Evolutionary conservation across 805 yeast genomes (phyloP).

Genomic region (Pichia paraexigua): DNA sequence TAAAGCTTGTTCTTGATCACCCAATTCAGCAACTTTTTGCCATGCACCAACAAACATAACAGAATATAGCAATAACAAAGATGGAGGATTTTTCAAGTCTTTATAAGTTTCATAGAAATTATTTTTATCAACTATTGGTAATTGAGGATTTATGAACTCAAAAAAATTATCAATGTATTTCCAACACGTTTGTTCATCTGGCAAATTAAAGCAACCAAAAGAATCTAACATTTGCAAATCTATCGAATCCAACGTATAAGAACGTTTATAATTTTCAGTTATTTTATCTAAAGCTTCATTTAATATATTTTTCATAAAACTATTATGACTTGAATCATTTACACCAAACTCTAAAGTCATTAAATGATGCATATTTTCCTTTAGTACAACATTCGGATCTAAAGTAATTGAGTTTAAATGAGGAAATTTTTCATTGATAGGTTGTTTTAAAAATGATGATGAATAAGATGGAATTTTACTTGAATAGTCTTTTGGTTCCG

Average conservation of each 20-base stretch:
- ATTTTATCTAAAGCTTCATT: conserved; percentile 14
- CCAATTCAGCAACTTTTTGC: conserved; percentile 44
- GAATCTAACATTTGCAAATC: conserved; percentile 58
- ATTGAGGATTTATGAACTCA: conserved; percentile 51
- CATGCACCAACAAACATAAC: conserved; percentile 63
- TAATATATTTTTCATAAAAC: conserved; percentile 22
- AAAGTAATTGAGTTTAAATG: conserved; percentile 17
- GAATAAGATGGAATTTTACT: conserved; percentile 4
- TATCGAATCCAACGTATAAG: conserved; percentile 25
- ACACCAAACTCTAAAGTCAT: conserved; percentile 9
- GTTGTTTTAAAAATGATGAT: conserved; percentile 13
- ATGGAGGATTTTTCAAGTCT: conserved; percentile 52
- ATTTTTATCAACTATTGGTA: conserved; percentile 61
- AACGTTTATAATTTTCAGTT: conserved; percentile 12
- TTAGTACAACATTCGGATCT: conserved; percentile 19
- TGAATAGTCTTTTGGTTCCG: neutral
- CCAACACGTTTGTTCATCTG: conserved; percentile 54
- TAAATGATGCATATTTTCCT: conserved; percentile 13
- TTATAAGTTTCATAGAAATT: conserved; percentile 52
- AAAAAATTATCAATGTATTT: conserved; percentile 57
- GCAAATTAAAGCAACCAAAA: conserved; percentile 65
- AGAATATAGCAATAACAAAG: conserved; percentile 53
- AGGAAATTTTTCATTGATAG: conserved; percentile 19
- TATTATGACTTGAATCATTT: neutral
- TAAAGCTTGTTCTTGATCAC: conserved; percentile 39